Evolutionary conservation across 2,329 filamentous ascomycete genomes (phyloP).

Genomic region (Teratosphaeria pseudoeucalypti): DNA sequence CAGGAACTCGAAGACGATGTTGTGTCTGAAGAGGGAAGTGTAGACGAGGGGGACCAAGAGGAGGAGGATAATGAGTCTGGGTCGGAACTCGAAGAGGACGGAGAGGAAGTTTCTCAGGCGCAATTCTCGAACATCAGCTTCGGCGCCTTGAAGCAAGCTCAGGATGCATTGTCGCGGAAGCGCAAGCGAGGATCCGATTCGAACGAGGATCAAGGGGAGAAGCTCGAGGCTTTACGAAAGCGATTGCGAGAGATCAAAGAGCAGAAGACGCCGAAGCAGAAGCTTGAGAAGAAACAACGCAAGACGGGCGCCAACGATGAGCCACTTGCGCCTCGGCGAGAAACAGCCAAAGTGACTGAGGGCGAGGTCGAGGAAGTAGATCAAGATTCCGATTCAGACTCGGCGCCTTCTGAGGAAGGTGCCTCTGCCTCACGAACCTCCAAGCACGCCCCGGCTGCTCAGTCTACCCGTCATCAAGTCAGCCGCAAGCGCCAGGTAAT

Average conservation of each 20-base stretch:
- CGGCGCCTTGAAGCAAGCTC: slow-evolving; percentile 78
- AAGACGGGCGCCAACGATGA: slow-evolving; percentile 5
- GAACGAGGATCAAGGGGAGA: slow-evolving; percentile 32
- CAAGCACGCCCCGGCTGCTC: slow-evolving; percentile 82
- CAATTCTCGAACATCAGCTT: slow-evolving; percentile 62
- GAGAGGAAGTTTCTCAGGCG: slow-evolving; percentile 14
- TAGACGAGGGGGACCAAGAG: neutral
- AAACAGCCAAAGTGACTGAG: slow-evolving; percentile 5
- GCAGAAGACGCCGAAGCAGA: slow-evolving; percentile 20
- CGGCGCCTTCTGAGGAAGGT: slow-evolving; percentile 31
- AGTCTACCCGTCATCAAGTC: slow-evolving; percentile 74
- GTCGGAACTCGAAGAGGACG: neutral
- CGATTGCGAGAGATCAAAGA: slow-evolving; percentile 34
- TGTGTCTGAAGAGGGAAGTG: neutral
- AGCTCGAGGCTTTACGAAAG: slow-evolving; percentile 35
- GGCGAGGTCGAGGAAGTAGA: slow-evolving; percentile 9
- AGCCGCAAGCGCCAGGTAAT: slow-evolving; percentile 69
- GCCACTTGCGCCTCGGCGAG: neutral
- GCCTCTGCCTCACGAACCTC: slow-evolving; percentile 43
- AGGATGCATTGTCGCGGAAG: slow-evolving; percentile 51
- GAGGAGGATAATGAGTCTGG: neutral
- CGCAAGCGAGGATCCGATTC: slow-evolving; percentile 33
- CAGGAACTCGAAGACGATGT: neutral
- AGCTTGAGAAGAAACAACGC: slow-evolving; percentile 14
- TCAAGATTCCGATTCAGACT: slow-evolving; percentile 23